Evolutionary conservation across 192 early-diverging fungal species (phyloP).

Genomic region (Podila epigama): DNA sequence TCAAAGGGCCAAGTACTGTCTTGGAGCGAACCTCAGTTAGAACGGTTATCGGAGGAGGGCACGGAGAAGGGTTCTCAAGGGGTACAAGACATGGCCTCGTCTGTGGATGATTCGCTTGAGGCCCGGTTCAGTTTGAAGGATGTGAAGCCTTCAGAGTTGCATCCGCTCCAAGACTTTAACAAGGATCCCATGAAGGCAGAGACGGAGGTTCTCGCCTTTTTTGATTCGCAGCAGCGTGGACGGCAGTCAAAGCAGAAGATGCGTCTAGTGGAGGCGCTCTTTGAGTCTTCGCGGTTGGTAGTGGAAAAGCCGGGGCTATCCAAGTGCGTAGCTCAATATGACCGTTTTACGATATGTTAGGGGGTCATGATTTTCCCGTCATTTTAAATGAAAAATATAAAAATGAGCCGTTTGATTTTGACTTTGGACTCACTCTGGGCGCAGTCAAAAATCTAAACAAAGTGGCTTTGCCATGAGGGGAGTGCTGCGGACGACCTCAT

Average conservation of each 20-base stretch:
- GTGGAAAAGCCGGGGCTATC: constrained; percentile 1
- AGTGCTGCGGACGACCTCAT: too few species aligned
- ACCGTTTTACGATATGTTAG: constrained; percentile 1
- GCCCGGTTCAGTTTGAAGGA: background rate
- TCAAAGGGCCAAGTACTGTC: constrained; percentile 31
- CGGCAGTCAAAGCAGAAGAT: background rate
- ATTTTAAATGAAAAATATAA: background rate
- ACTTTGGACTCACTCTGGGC: too few species aligned
- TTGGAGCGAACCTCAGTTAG: constrained; percentile 21
- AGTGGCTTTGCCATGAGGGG: too few species aligned
- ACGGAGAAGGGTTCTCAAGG: too few species aligned
- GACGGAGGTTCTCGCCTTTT: background rate
- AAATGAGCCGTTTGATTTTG: background rate
- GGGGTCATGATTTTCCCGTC: background rate
- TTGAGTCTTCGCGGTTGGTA: background rate
- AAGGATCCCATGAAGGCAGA: background rate
- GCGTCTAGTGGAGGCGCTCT: background rate
- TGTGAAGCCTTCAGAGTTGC: background rate
- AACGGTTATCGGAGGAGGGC: too few species aligned
- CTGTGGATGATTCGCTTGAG: background rate
- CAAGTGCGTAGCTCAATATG: constrained; percentile 2
- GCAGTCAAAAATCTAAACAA: constrained; percentile 1
- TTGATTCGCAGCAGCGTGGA: background rate
- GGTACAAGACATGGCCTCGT: background rate
- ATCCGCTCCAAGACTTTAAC: background rate